Evolutionary conservation across 495 filamentous ascomycete genomes (phyloP), one percentile per base, ranked within the genome.

Genomic region (Paragyromitra xinjiangensis): DNA sequence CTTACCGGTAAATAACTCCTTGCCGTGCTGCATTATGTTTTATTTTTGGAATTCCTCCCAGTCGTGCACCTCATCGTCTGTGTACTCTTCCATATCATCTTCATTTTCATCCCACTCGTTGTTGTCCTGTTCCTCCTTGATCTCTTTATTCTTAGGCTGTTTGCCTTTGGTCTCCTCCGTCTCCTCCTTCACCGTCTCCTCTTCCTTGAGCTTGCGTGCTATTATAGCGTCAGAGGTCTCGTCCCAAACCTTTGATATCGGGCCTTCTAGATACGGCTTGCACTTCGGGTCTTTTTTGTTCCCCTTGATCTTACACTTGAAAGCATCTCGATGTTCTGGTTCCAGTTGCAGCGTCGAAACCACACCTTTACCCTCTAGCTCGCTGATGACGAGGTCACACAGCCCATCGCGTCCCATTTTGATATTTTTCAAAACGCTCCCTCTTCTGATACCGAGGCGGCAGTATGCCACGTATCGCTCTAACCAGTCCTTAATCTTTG

Each of bases 381-480:
- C 75, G 26, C 26, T 39, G 26, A 71, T 67, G 16, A 82, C 75
- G 1, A 79, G 16, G 3, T 75, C 75, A 62, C 80, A 82, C 42
- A 82, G 48, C 5, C 59, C 61, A 48, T 82, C 79, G 16, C 48
- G 44, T 34, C 66, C 78, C 24, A 40, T 26, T 42, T 67, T 73
- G n/a, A 75, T n/a, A 12, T 12, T 67, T 9, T 51, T 51, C 37
- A 67, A 37, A 22, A 65, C 9, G 4, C 56, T 65, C n/a, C 62
- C 63, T 24, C 19, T 71, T 14, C 53, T 58, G 16, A 82, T 76
- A 48, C 68, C 80, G 22, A 82, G 40, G 3, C 64, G 65, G 44
- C 80, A 82, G 9, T 65, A 73, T 19, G 80, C 79, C 12, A 82
- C 58, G 55, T 81, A 81, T 14, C 64, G 71, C 51, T 82, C 80